phyloP scores from a whole-genome alignment of 148 eudicot genomes.

The Nepenthes mirabilis region DNA sequence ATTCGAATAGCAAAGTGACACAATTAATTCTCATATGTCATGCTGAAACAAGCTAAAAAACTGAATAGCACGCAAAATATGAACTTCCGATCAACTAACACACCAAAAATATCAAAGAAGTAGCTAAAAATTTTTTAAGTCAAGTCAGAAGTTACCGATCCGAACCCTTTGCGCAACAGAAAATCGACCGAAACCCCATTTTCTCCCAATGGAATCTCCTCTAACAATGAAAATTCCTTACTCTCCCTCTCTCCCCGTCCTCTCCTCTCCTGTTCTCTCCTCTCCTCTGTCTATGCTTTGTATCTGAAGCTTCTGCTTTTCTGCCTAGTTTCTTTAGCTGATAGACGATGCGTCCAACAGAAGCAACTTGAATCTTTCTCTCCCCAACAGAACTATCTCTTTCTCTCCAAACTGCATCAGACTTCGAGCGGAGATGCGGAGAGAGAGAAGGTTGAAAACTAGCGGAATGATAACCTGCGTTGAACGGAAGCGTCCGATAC shows the following conservation, averaged over 20 bases:
- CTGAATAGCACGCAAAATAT: neutral
- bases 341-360: too few species aligned
- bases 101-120: neutral
- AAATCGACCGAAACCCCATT: conserved; percentile 32
- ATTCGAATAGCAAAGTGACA: neutral
- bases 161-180: conserved; percentile 30
- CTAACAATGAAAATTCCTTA: neutral
- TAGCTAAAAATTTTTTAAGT: neutral
- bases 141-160: conserved; percentile 27
- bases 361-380: too few species aligned
- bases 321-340: too few species aligned
- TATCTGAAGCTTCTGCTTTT: too few species aligned
- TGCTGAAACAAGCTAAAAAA: neutral
- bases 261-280: too few species aligned
- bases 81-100: neutral
- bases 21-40: neutral
- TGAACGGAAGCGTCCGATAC: too few species aligned
- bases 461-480: too few species aligned
- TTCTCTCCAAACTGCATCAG: too few species aligned
- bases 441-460: too few species aligned
- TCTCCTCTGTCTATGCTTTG: too few species aligned
- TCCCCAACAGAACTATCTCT: too few species aligned
- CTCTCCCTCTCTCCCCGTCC: neutral
- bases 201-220: neutral
- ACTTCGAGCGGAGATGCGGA: too few species aligned